Base-by-base conservation (phyloP, 2,329 filamentous ascomycete species). In the Epichloe baconii region DNA sequence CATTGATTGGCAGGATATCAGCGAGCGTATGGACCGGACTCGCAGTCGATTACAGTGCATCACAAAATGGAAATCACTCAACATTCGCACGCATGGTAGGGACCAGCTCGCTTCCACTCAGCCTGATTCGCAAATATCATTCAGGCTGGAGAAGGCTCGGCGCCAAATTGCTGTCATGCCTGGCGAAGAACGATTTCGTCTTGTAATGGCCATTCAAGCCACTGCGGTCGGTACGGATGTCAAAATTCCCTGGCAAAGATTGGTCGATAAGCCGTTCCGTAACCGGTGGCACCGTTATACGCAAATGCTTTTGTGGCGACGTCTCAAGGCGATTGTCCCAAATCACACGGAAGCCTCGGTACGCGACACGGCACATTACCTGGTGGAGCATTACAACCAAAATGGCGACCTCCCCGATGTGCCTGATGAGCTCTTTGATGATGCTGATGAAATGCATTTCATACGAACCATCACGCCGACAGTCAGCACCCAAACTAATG, bases 31-130 rank as follows among this genome's bases (percentile, higher is more conserved):
- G 77, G 72, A 68, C 14, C 70, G 72, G 46, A 79, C 71, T 8
- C 74, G 86, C 44, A 85, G 77, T 54, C 76, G 81, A 3, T 72
- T 86, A 23, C 83, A 87, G 62, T 88, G 84, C 61, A 71, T 75
- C 26, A 72, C 73, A 26, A 88, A 89, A 61, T 88, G 83, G 81
- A 78, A 76, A 53, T 56, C 66, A 7, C 62, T 71, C 61, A 66
- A 70, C 49, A 57, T 68, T 47, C 66, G 67, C 44, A 61, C 62
- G 2, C 53, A 61, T 6, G 62, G 62, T 17, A 63, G 60, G 26
- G 66, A 68, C 48, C 64, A 64, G 52, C 56, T 68, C 12, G 58
- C 57, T 11, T 67, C 66, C 1, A 54, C 57, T 15, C 56, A 62
- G 5, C 61, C 66, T n/a, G 61, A 66, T 38, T 62, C 61, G 43